Evolutionary conservation across 371 early-diverging fungal species (phyloP).

Genomic region (Circinella umbellata): DNA sequence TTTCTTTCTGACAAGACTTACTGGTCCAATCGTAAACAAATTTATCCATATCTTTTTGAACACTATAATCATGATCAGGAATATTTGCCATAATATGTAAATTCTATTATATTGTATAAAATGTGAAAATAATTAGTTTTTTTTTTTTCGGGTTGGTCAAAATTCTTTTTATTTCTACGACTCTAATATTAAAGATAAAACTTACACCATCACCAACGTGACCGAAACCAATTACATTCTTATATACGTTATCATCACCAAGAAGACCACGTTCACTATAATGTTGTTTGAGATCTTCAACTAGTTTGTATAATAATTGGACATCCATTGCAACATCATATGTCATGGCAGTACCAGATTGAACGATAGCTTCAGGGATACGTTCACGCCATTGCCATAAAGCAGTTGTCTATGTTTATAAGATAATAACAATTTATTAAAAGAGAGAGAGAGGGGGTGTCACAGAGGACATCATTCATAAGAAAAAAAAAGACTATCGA

Average conservation of each 20-base stretch:
- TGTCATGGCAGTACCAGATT: constrained; percentile 73
- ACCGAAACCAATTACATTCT: constrained; percentile 73
- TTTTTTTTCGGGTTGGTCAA: no score
- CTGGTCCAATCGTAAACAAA: constrained; percentile 71
- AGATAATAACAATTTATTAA: no score
- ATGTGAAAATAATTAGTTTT: no score
- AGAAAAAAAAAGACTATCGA: not conserved
- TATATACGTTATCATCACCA: constrained; percentile 48
- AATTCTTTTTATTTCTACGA: not conserved
- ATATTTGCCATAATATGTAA: constrained; percentile 82
- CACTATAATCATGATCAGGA: constrained; percentile 38
- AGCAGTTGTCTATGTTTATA: constrained; percentile 26
- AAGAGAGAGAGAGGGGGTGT: no score
- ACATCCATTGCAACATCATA: constrained; percentile 80
- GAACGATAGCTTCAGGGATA: constrained; percentile 76
- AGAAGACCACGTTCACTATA: constrained; percentile 50
- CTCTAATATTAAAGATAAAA: not conserved
- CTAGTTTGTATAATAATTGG: constrained; percentile 66
- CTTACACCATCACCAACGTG: constrained; percentile 68
- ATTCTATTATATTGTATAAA: constrained; percentile 43
- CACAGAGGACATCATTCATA: no score
- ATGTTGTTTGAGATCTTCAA: constrained; percentile 58
- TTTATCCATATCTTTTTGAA: constrained; percentile 28
- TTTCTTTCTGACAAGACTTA: constrained; percentile 27
- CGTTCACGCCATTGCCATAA: constrained; percentile 81